Evolutionary conservation across 1,284 basidiomycete genomes (phyloP), one percentile per base, ranked within the genome.

Genomic region (Heterobasidion occidentale): DNA sequence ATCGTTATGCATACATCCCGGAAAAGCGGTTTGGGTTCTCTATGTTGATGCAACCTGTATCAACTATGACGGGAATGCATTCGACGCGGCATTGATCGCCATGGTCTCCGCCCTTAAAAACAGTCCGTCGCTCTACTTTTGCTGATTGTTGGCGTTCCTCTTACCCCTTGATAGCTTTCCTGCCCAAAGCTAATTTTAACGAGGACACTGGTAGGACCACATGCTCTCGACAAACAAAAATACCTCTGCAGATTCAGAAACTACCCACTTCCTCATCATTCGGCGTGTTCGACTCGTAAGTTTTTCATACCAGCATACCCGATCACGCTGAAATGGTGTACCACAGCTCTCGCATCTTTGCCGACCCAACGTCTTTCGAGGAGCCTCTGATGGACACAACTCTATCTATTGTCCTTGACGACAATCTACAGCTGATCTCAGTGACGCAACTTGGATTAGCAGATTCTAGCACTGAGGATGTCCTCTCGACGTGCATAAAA

Each of bases 41-140:
- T 98, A 98, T 69, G 79, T 98, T 61, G 96, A 99, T 62, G 84
- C 93, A 35, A 91, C 89, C 5, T 98, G 94, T 70, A 90, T 99
- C 64, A 98, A 96, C 72, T 96, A 94, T 65, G 95, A 99, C 68
- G 96, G 96, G 9, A 98, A 98, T 66, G 89, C 83, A 1, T 91
- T 97, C 61, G 96, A 99, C 61, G 93, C 95, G 0, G 81, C 92
- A 0, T 76, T 98, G 2, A 69, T 98, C 14, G 93, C 94, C 0
- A 90, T 95, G 74, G 82, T 94, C 51, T 85, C 88, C 12, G 94
- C 96, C 3, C 73, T 99, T 51, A 78, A 78, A 68, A 90, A 94
- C 63, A 88, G 94, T 95, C 60, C 57, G 90, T 75, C 15, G 36
- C 45, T 33, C 45, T 51, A 35, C 36, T 36, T 38, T 47, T 14